These are phyloP conservation scores for Spizellomyces punctatus DNA, from an alignment of 192 early-diverging fungal species.

Conservation along the genomic window DNA sequence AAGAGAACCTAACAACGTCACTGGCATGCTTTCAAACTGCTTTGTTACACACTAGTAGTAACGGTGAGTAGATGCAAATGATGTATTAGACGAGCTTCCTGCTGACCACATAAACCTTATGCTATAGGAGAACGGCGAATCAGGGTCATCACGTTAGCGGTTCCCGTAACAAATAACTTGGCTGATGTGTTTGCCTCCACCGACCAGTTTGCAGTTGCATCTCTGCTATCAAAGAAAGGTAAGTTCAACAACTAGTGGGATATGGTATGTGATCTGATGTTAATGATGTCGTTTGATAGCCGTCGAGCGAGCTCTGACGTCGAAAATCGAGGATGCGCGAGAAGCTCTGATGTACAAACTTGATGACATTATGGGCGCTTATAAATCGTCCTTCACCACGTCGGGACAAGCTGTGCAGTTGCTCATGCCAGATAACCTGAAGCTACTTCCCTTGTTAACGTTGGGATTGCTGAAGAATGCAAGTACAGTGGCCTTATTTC, in stretches of 20 bases:
- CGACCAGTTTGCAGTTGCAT: conserved; percentile 82
- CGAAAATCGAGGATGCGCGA: conserved; percentile 91
- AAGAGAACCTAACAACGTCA: conserved; percentile 72
- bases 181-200: conserved; percentile 80
- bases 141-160: conserved; percentile 84
- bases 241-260: neutral
- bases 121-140: conserved; percentile 85
- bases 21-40: conserved; percentile 95
- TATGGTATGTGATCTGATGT: neutral
- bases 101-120: too few species aligned
- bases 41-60: conserved; percentile 84
- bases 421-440: conserved; percentile 81
- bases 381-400: conserved; percentile 79
- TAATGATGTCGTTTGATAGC: conserved; percentile 46
- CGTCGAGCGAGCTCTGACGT: conserved; percentile 81
- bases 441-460: conserved; percentile 80
- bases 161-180: conserved; percentile 83
- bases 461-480: conserved; percentile 86
- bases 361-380: conserved; percentile 85
- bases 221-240: conserved; percentile 86
- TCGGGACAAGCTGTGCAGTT: conserved; percentile 80
- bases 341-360: conserved; percentile 88
- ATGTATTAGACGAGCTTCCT: neutral
- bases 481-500: conserved; percentile 19
- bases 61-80: conserved; percentile 46